phyloP scores from a whole-genome alignment of 225 moss, liverwort and hornwort genomes.

The Neckera pumila region DNA sequence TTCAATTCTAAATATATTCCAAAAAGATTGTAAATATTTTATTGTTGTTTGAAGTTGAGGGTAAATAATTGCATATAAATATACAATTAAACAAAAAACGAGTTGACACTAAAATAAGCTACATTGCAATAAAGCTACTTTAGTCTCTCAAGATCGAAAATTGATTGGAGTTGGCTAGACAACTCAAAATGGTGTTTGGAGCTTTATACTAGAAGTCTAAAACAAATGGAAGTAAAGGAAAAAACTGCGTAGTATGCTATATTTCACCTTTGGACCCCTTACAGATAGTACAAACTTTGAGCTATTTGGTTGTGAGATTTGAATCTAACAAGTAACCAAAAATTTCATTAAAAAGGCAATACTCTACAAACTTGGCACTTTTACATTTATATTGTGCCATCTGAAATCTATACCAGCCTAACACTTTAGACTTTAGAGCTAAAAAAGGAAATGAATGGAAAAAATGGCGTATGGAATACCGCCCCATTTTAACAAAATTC shows the following conservation, averaged over 20 bases:
- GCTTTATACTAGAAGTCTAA: background rate
- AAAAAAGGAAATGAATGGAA: background rate
- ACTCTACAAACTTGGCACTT: background rate
- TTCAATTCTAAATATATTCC: no score
- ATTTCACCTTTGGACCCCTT: no score
- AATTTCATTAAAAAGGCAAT: background rate
- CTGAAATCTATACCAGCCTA: background rate
- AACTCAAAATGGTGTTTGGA: background rate
- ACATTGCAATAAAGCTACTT: no score
- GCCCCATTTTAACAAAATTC: no score
- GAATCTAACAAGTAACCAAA: background rate
- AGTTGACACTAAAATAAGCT: background rate
- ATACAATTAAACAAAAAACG: fast-evolving
- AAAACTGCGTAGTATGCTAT: background rate
- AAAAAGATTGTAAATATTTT: background rate
- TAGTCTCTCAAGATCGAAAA: background rate
- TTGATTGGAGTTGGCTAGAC: background rate
- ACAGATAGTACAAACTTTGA: background rate
- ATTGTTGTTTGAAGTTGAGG: background rate
- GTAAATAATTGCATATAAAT: background rate
- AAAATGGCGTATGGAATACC: background rate
- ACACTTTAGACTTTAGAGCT: background rate
- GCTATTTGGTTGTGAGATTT: no score
- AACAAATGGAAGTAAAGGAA: background rate
- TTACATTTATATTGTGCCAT: fast-evolving